Evolutionary conservation across 495 filamentous ascomycete species (phyloP).

Genomic region (Xylaria grammica): DNA sequence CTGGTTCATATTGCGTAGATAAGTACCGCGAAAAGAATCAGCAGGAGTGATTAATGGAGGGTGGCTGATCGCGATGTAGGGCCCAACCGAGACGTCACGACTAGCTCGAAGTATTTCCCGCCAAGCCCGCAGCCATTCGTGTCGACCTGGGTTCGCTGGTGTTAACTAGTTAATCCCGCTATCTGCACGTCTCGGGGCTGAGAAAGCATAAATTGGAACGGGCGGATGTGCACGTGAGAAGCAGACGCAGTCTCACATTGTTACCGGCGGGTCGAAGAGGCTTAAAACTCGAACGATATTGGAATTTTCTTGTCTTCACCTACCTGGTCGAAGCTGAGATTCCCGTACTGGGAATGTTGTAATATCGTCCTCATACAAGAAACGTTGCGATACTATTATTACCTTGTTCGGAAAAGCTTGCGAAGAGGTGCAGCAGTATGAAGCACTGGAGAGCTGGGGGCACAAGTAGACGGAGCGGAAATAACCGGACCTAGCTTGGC

Average conservation of each 20-base stretch:
- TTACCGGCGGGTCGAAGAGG: not conserved
- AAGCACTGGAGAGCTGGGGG: not conserved
- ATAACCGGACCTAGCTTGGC: not conserved
- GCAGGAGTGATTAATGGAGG: not conserved
- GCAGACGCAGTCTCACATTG: not conserved
- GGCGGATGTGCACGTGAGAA: not conserved
- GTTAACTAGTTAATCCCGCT: not conserved
- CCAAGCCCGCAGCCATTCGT: not conserved
- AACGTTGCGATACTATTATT: not conserved
- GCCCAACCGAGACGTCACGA: not conserved
- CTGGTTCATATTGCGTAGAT: not conserved
- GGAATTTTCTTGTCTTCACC: not conserved
- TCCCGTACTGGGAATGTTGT: not conserved
- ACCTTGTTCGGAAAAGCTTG: not conserved
- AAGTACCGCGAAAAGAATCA: not conserved
- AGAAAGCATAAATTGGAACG: conserved; percentile 1
- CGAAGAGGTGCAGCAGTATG: not conserved
- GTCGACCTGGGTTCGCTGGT: conserved; percentile 1
- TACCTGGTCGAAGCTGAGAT: not conserved
- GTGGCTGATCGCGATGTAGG: not conserved
- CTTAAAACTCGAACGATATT: not conserved
- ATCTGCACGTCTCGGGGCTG: conserved; percentile 20
- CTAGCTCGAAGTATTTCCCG: not conserved
- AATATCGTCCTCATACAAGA: not conserved
- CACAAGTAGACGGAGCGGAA: not conserved